Evolutionary conservation across 2,329 filamentous ascomycete genomes (phyloP), one percentile per base, ranked within the genome.

Genomic region (Orbilia quercus): DNA sequence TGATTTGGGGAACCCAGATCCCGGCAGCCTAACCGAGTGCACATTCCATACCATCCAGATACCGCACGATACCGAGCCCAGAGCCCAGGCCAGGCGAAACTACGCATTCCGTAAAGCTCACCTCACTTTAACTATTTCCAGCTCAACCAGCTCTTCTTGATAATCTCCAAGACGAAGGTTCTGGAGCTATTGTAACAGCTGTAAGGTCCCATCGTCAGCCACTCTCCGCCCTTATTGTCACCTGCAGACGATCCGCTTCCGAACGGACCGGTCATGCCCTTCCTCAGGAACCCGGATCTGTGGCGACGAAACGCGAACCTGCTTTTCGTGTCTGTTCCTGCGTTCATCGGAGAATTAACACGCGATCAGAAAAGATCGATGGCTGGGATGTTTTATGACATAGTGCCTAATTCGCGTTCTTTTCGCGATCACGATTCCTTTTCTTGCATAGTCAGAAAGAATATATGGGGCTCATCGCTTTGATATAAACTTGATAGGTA

Each of bases 231-330:
- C n/a, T n/a, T n/a, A 20, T 67, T 67, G 62, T 66, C 51, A 66
- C 44, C 34, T 67, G 63, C 63, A 53, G 54, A 40, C 58, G 51
- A 45, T 44, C 63, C 53, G 63, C 45, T 28, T 59, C 44, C 63
- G 44, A 53, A 25, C 63, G 63, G 63, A 36, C 38, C 38, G 34
- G 18, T 44, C 44, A 28, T 40, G 22, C 40, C 20, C 11, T 58
- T 44, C 62, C 53, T 66, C 53, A 16, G 45, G 44, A 66, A 60
- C 42, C 51, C 62, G 62, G 62, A 58, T 55, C 25, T 58, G 44
- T 44, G 38, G 22, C 20, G 14, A 28, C 59, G 25, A 62, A 36
- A 53, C 50, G 28, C 60, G 42, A 38, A 18, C 22, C 25, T 65
- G 18, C 42, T 50, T n/a, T 48, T 65, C 53, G 36, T 53, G 48